Base-by-base conservation (phyloP, 176 grass and related monocot species). In the Luzula sylvatica region DNA sequence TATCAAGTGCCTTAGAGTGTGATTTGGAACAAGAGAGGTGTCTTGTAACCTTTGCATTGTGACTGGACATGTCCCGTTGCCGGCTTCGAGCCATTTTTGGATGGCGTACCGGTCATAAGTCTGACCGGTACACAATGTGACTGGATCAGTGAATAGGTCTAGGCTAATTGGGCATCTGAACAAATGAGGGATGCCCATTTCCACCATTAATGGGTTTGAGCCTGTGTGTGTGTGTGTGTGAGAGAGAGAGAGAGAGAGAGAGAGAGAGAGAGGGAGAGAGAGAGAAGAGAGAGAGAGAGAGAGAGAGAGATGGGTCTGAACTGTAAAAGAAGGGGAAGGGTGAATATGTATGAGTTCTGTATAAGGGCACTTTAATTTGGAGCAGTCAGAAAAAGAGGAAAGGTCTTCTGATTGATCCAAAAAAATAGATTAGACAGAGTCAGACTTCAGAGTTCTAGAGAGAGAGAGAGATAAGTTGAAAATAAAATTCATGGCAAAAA, bases 131-230 rank as follows among this genome's bases (percentile, higher is more conserved):
- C 75, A 76, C 16, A 90, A 70, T 50, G 81, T 98, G 44, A 98
- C 85, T 6, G 92, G 85, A 28, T 90, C 85, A 8, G 77, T 82
- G 78, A 98, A 86, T 47, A 98, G 62, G 66, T 98, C 92, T 29
- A 98, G 75, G 65, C 92, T 86, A 53, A 98, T 98, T 20, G 92
- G 92, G 52, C 92, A 98, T 58, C 85, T 52, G 72, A 90, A 98
- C 71, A 98, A 47, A 59, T 89, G 78, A 43, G 92, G 92, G 9
- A 98, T 61, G 85, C 85, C 86, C 89, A 95, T 95, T 20, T 63
- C 40, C 1, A 16, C 43, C 42, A 67, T 58, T 38, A 15, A 43
- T 7, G 4, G 21, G 42, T 38, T 17, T 22, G 0, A 20, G 20
- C 15, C 14, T 11, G 15, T 13, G 14, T 0, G 4, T 9, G 39